Percentiles rank a stretch among this genome's conserved stretches.
Evolutionary conservation across 2,329 filamentous ascomycete genomes (phyloP).

Genomic region (Penicillium sp.): DNA sequence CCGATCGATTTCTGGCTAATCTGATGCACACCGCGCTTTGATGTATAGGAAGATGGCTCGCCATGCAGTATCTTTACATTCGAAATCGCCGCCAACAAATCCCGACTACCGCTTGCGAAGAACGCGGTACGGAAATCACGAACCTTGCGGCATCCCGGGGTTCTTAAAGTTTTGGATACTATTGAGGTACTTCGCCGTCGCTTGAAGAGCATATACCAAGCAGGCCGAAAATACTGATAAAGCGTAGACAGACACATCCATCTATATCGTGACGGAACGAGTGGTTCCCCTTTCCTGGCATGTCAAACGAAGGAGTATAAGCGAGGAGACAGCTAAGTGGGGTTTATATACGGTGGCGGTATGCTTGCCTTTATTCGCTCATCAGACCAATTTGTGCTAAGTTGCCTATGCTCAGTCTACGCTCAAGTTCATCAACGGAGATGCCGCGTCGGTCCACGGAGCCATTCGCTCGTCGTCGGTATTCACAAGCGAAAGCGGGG

Average conservation of each 20-base stretch:
- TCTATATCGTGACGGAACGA: conserved; percentile 95
- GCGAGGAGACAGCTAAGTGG: conserved; percentile 95
- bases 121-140: conserved; percentile 94
- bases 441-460: conserved; percentile 89
- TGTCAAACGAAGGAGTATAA: conserved; percentile 83
- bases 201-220: not conserved
- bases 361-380: conserved; percentile 29
- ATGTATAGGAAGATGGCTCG: conserved; percentile 80
- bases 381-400: not conserved
- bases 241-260: conserved; percentile 84
- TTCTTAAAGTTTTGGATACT: conserved; percentile 91
- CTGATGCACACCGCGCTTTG: not conserved
- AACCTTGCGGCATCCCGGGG: conserved; percentile 90
- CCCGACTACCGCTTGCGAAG: conserved; percentile 81
- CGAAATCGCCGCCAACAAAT: conserved; percentile 80
- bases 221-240: conserved; percentile 19
- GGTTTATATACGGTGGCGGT: conserved; percentile 85
- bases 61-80: conserved; percentile 98
- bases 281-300: conserved; percentile 88
- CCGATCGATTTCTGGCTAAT: conserved; percentile 19
- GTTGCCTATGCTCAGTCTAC: conserved; percentile 66
- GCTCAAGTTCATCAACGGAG: conserved; percentile 93
- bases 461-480: conserved; percentile 83
- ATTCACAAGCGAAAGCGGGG: conserved; percentile 92
- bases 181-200: conserved; percentile 72